Evolutionary conservation across 2,329 filamentous ascomycete genomes (phyloP).

Genomic region (Teratosphaeriaceae sp.): DNA sequence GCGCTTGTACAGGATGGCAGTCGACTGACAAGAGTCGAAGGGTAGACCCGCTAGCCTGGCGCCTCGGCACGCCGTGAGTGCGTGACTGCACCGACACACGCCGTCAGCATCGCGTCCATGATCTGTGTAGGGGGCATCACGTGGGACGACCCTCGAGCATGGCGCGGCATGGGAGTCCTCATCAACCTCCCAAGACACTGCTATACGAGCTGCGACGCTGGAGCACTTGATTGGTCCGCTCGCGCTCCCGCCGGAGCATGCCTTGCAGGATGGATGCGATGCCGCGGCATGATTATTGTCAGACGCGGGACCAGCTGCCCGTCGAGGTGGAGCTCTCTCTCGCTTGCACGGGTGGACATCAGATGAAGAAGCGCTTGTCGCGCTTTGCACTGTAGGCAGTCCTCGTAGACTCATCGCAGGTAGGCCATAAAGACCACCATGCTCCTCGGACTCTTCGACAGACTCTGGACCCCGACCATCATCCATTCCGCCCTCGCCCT

Average conservation of each 20-base stretch:
- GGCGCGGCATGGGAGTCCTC: too few species aligned
- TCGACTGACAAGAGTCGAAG: too few species aligned
- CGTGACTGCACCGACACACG: too few species aligned
- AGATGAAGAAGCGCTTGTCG: neutral
- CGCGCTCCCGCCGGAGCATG: neutral
- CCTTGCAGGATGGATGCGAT: too few species aligned
- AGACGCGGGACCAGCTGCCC: neutral
- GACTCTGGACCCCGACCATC: conserved; percentile 11
- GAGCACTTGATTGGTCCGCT: neutral
- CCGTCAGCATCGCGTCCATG: too few species aligned
- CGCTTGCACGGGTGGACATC: neutral
- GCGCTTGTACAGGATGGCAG: too few species aligned
- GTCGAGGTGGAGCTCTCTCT: neutral
- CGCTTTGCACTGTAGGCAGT: too few species aligned
- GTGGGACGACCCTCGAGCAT: too few species aligned
- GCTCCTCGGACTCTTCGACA: conserved; percentile 15
- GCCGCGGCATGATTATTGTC: conserved; percentile 2
- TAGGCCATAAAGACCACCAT: conserved; percentile 1
- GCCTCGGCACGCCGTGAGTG: too few species aligned
- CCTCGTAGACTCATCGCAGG: neutral
- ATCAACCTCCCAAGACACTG: neutral
- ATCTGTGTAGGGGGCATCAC: too few species aligned
- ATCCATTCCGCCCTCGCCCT: conserved; percentile 8
- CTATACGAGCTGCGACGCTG: neutral
- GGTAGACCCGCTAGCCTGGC: too few species aligned